phyloP scores from a whole-genome alignment of 2,329 filamentous ascomycete genomes.

The Cladosporium velox region DNA sequence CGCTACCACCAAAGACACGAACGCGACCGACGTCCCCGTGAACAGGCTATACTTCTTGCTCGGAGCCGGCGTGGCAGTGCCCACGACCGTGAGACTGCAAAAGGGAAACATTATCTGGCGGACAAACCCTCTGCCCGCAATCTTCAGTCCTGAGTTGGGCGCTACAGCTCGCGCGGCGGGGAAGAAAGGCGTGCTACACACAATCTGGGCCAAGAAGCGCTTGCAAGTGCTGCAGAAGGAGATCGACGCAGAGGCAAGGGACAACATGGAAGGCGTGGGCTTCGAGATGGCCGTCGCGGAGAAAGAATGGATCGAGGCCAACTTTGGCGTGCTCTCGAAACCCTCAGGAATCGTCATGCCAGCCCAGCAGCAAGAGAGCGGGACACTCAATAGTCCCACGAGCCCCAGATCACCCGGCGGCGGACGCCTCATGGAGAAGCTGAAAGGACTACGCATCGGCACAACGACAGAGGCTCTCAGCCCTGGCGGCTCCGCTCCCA shows the following conservation, averaged over 20 bases:
- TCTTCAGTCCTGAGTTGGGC: slow-evolving; percentile 77
- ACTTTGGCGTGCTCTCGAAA: slow-evolving; percentile 66
- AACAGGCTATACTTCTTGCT: slow-evolving; percentile 79
- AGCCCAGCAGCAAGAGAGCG: slow-evolving; percentile 26
- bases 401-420: slow-evolving; percentile 64
- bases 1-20: slow-evolving; percentile 29
- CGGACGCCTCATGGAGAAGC: slow-evolving; percentile 74
- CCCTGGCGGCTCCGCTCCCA: slow-evolving; percentile 25
- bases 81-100: slow-evolving; percentile 67
- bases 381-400: slow-evolving; percentile 52
- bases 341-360: slow-evolving; percentile 43
- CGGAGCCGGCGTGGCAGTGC: slow-evolving; percentile 70
- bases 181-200: slow-evolving; percentile 81
- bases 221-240: slow-evolving; percentile 74
- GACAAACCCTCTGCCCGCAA: slow-evolving; percentile 81
- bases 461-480: slow-evolving; percentile 55
- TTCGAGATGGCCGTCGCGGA: slow-evolving; percentile 82
- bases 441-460: slow-evolving; percentile 75
- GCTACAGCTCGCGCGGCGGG: slow-evolving; percentile 66
- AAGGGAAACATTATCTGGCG: slow-evolving; percentile 53
- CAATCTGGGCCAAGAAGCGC: slow-evolving; percentile 84
- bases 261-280: slow-evolving; percentile 79
- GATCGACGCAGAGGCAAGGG: slow-evolving; percentile 70
- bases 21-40: slow-evolving; percentile 45
- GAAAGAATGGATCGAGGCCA: slow-evolving; percentile 79